Base-by-base conservation (phyloP, 257 asterid genomes). In the Solanum pennellii region DNA sequence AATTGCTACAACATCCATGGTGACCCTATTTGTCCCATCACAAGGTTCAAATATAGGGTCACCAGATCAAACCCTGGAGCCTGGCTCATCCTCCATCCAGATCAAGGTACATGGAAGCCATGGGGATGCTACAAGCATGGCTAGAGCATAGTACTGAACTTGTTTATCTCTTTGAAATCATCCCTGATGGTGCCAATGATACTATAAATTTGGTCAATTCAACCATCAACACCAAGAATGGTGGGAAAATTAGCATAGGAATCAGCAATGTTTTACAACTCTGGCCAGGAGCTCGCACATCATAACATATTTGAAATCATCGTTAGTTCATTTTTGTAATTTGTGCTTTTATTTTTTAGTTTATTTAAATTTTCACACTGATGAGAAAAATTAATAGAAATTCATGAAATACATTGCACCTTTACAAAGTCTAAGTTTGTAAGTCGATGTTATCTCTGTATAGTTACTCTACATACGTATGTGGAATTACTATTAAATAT, bases 51-150 rank as follows among this genome's bases (percentile, higher is more conserved):
- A 31, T 31, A 95, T 42, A 83, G 92, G 20, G 99, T 97, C 86
- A 93, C 96, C 86, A 86, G 91, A 66, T 94, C 99, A 41, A 97
- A 95, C 45, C 98, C 98, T 0, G 99, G 99, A 3, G 98, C 98
- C 6, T 97, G 99, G 98, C 98, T 97, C 71, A 94, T 97, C 29
- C 98, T 97, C 72, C 91, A 98, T 1, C 97, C 98, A 9, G 96
- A 94, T 35, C 91, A 93, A 14, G 90, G 92, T 87, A 94, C 98
- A 4, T 97, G 98, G 98, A 91, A 90, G 90, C 98, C 99, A 0
- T 97, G 98, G 99, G 99, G 98, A 79, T 94, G 98, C 94, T 95
- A 2, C 98, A 97, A 91, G 98, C 98, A 5, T 97, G 99, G 98
- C 89, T 94, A 29, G 96, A 95, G 66, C 73, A 82, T 42, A 89